These are phyloP conservation scores for Skeletonema grethae DNA, from an alignment of 108 stramenopile species.

Conservation along the genomic window DNA sequence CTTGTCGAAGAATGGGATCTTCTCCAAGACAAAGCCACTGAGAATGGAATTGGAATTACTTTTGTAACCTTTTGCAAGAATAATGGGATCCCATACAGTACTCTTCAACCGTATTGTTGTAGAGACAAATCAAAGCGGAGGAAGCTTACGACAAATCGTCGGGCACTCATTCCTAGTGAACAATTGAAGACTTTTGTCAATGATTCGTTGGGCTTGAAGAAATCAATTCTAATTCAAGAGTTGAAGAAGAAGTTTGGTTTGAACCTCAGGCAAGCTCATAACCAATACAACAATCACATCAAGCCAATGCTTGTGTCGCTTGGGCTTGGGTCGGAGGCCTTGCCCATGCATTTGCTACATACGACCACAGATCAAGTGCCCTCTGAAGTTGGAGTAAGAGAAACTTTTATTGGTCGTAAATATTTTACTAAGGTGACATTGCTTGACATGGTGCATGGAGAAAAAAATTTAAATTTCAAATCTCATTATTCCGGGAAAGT, in stretches of 20 bases:
- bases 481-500: too few relatives aligned
- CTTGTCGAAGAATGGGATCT: background rate
- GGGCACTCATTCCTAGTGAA: background rate
- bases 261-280: background rate
- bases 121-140: slow-evolving; percentile 4
- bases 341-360: too few relatives aligned
- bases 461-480: too few relatives aligned
- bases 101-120: background rate
- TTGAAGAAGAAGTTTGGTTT: background rate
- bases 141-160: background rate
- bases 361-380: too few relatives aligned
- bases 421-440: too few relatives aligned
- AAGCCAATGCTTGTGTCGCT: too few relatives aligned
- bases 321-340: too few relatives aligned
- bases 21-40: slow-evolving; percentile 1
- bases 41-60: background rate
- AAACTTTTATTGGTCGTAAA: too few relatives aligned
- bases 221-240: background rate
- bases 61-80: background rate
- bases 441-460: too few relatives aligned
- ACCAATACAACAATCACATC: background rate
- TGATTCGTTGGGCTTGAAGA: background rate
- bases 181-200: background rate
- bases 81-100: background rate
- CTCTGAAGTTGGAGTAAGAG: too few relatives aligned